A percentile compares a stretch with the other conserved stretches of the same genome.
These are phyloP conservation scores for Arabidopsis arenosa DNA, from an alignment of 345 rosid genomes.

Conservation along the genomic window DNA sequence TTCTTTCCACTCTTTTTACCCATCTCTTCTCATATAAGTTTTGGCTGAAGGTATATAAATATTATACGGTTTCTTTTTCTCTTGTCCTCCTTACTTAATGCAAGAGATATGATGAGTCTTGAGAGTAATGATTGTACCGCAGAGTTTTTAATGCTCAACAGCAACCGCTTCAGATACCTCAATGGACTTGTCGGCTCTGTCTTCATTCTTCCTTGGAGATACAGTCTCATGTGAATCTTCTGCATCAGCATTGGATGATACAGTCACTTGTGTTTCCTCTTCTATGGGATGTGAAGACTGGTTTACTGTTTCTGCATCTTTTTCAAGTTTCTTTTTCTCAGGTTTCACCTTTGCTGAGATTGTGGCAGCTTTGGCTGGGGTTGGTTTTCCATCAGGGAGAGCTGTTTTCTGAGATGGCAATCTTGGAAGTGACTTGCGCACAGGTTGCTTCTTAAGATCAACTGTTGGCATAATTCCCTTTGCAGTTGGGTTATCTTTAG, in stretches of 20 bases:
- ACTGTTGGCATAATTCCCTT: slow-evolving; percentile 56
- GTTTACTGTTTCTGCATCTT: slow-evolving; percentile 49
- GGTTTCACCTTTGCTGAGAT: slow-evolving; percentile 46
- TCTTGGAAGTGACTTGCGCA: slow-evolving; percentile 82
- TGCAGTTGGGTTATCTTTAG: slow-evolving; percentile 45
- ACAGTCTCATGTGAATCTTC: slow-evolving; percentile 38
- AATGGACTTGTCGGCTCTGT: slow-evolving; percentile 47
- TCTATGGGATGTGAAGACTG: slow-evolving; percentile 45
- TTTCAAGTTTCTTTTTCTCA: slow-evolving; percentile 46
- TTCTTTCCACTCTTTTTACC: slow-evolving; percentile 39
- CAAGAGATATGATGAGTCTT: slow-evolving; percentile 38
- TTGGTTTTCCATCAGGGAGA: slow-evolving; percentile 49
- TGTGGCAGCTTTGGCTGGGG: slow-evolving; percentile 33
- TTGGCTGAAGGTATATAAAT: slow-evolving; percentile 41
- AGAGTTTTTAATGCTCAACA: slow-evolving; percentile 42
- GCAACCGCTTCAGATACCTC: slow-evolving; percentile 50
- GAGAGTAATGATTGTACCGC: slow-evolving; percentile 26
- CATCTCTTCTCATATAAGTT: slow-evolving; percentile 41
- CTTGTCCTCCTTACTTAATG: slow-evolving; percentile 39
- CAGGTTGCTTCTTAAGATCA: slow-evolving; percentile 63
- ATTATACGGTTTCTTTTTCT: slow-evolving; percentile 31
- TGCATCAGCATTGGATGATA: slow-evolving; percentile 30
- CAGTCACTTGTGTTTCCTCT: slow-evolving; percentile 44
- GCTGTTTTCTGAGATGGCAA: slow-evolving; percentile 81
- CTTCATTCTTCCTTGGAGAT: slow-evolving; percentile 43